A percentile compares a stretch with the other conserved stretches of the same genome.
phyloP scores from a whole-genome alignment of 306 rosid species.

The Alnus glutinosa region DNA sequence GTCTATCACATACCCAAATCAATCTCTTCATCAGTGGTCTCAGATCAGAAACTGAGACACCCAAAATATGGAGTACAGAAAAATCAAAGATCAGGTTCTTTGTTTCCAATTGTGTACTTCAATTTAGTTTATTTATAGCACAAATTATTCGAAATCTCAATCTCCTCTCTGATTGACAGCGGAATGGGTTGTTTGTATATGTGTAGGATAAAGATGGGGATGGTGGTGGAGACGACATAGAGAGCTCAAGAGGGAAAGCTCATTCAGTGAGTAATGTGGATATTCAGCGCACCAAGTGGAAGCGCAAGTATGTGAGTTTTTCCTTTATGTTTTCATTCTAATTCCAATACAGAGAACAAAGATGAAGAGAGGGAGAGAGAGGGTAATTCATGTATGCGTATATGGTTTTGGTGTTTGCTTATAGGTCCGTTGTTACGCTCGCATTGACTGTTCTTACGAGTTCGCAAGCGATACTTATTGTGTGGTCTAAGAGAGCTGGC shows the following conservation, averaged over 20 bases:
- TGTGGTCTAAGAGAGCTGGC: conserved; percentile 97
- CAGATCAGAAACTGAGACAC: too few relatives aligned
- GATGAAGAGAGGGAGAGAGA: too few relatives aligned
- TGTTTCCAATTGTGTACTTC: neutral
- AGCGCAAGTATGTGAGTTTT: conserved; percentile 46
- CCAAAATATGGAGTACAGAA: conserved; percentile 70
- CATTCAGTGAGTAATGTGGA: conserved; percentile 8
- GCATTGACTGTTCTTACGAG: conserved; percentile 88
- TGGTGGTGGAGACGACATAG: conserved; percentile 36
- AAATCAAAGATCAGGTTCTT: conserved; percentile 74
- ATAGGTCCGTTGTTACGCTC: conserved; percentile 78
- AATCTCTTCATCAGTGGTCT: too few relatives aligned
- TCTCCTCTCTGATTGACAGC: neutral
- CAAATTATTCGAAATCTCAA: neutral
- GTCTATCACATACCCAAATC: too few relatives aligned
- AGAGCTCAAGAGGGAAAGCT: conserved; percentile 26
- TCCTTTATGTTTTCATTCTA: too few relatives aligned
- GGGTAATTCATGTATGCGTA: neutral
- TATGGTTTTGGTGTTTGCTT: neutral
- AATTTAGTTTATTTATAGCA: neutral
- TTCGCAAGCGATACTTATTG: conserved; percentile 92
- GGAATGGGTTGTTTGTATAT: neutral
- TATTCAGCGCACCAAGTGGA: conserved; percentile 53
- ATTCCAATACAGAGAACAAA: too few relatives aligned
- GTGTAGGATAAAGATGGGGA: conserved; percentile 40